These are phyloP conservation scores for Alternaria sp. DNA, from an alignment of 2,329 filamentous ascomycete species.

Conservation along the genomic window DNA sequence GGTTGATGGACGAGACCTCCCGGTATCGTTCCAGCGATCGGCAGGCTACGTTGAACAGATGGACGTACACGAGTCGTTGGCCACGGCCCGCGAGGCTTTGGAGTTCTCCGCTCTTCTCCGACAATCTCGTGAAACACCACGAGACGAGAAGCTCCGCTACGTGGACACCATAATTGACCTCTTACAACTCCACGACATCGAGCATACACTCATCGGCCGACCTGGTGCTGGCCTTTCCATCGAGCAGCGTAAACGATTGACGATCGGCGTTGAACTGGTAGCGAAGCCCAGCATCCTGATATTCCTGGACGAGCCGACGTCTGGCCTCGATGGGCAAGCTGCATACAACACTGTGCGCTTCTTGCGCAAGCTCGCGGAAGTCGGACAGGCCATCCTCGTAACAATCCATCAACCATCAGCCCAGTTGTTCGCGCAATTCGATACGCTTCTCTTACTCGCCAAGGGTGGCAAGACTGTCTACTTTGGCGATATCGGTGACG, in stretches of 20 bases:
- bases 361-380: background rate
- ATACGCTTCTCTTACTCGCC: constrained; percentile 76
- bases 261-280: constrained; percentile 64
- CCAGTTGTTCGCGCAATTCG: constrained; percentile 81
- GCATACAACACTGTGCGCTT: background rate
- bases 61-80: constrained; percentile 63
- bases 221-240: background rate
- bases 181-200: constrained; percentile 64
- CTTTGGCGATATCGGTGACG: constrained; percentile 77
- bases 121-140: constrained; percentile 60
- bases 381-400: constrained; percentile 57
- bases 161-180: constrained; percentile 65
- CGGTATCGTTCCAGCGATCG: constrained; percentile 82
- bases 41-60: constrained; percentile 62
- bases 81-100: constrained; percentile 66
- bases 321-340: constrained; percentile 62
- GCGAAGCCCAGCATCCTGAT: constrained; percentile 70
- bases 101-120: constrained; percentile 65
- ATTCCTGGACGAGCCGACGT: constrained; percentile 77
- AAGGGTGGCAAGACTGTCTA: constrained; percentile 79
- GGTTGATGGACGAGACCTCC: constrained; percentile 74
- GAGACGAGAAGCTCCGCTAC: constrained; percentile 63
- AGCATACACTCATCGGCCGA: constrained; percentile 59
- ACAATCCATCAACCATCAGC: constrained; percentile 88
- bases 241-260: constrained; percentile 52